Evolutionary conservation across 352 stramenopile species (phyloP).

Genomic region (Phytophthora rubi): DNA sequence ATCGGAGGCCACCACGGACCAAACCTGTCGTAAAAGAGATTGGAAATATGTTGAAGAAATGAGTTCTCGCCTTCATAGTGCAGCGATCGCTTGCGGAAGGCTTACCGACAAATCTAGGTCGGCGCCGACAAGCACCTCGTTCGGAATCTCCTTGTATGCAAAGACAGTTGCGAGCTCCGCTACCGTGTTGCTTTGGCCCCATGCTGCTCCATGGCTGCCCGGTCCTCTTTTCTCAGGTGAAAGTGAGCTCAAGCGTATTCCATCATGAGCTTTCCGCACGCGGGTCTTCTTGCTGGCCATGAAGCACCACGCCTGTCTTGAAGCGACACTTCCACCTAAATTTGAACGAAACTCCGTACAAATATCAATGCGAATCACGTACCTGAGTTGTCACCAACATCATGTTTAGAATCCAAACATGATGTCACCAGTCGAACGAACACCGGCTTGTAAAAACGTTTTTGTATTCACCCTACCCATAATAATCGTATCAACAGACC

Average conservation of each 20-base stretch:
- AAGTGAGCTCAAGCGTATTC: constrained; percentile 54
- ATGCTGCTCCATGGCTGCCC: constrained; percentile 4
- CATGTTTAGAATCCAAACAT: neutral
- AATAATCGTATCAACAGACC: constrained; percentile 50
- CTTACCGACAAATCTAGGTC: constrained; percentile 72
- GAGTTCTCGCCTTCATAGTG: neutral
- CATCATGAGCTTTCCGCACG: constrained; percentile 46
- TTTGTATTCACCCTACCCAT: constrained; percentile 43
- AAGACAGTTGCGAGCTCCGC: constrained; percentile 54
- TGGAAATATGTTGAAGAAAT: neutral
- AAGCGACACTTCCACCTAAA: constrained; percentile 4
- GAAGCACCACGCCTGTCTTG: neutral
- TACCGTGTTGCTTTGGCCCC: constrained; percentile 25
- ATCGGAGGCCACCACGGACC: constrained; percentile 73
- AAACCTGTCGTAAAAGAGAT: constrained; percentile 40
- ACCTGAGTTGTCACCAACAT: neutral
- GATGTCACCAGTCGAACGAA: neutral
- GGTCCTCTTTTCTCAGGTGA: constrained; percentile 14
- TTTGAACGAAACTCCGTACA: constrained; percentile 1
- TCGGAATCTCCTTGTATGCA: constrained; percentile 65
- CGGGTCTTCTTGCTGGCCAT: constrained; percentile 49
- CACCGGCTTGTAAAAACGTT: constrained; percentile 5
- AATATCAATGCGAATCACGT: neutral
- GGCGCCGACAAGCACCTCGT: constrained; percentile 61
- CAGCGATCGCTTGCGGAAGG: neutral